These are phyloP conservation scores for Aspergillus phoenicis DNA, from an alignment of 2,329 filamentous ascomycete genomes.

Conservation along the genomic window DNA sequence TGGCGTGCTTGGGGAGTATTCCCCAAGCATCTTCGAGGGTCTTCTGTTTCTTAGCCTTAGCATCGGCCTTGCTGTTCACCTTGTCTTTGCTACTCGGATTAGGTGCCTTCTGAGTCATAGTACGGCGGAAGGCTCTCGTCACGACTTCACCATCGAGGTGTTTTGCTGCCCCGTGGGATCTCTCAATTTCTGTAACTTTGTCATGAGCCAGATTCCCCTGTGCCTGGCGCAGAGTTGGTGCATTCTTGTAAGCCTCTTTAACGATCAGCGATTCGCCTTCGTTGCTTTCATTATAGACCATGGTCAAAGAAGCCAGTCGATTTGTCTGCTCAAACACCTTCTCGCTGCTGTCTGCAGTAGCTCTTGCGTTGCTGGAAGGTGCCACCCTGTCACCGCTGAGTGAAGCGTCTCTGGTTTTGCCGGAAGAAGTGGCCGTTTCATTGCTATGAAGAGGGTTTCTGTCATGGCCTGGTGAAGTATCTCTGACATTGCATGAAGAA, in stretches of 20 bases:
- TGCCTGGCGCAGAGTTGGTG: background rate
- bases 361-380: background rate
- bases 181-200: slow-evolving; percentile 21
- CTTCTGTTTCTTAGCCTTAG: slow-evolving; percentile 28
- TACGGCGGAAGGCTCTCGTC: slow-evolving; percentile 30
- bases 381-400: background rate
- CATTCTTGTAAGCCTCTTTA: background rate
- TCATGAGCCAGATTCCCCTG: slow-evolving; percentile 8
- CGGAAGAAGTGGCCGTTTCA: background rate
- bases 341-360: background rate
- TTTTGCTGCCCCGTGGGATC: slow-evolving; percentile 3
- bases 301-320: slow-evolving; percentile 10
- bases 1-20: slow-evolving; percentile 14
- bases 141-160: slow-evolving; percentile 22
- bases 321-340: background rate
- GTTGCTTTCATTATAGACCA: background rate
- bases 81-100: slow-evolving; percentile 22
- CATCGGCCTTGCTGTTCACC: slow-evolving; percentile 19
- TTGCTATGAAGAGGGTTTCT: background rate
- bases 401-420: background rate
- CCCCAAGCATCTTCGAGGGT: slow-evolving; percentile 36
- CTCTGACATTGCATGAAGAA: background rate
- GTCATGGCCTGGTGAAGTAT: background rate
- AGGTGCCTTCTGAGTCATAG: slow-evolving; percentile 35
- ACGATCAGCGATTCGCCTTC: background rate